Evolutionary conservation across 1,139 yeast genomes (phyloP), one percentile per base, ranked within the genome.

Genomic region (Pichia sp.): DNA sequence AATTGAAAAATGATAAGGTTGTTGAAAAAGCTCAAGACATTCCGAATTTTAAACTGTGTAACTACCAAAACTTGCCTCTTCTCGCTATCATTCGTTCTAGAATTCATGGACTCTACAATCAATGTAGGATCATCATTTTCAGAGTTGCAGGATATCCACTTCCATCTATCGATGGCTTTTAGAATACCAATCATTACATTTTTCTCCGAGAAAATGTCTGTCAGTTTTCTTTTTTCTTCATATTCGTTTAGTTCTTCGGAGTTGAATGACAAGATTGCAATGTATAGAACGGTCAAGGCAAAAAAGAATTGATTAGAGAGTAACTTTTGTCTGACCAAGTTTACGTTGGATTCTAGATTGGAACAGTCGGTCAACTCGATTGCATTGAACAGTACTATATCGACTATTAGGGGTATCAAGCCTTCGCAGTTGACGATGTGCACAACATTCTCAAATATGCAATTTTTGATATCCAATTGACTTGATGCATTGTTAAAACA

Each of bases 1-100:
- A 90, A 79, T 55, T 83, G 80, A 8, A 84, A 67, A 5, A 84
- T 61, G 1, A 88, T 62, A 13, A 83, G 65, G 60, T 86, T 85
- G 73, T 86, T 79, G 1, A 82, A 60, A 1, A 89, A 58, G 36
- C 77, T 62, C 1, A 86, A 69, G 5, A 84, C 70, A 59, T 83
- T 80, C 58, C 95, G 70, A 21, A 79, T 67, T 67, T 70, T 65
- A 41, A 65, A 63, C 48, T 68, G 66, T 4, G 57, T 46, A 12
- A 53, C 12, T 44, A 50, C 46, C 26, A 55, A 39, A 21, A 51
- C 19, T 36, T 53, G 45, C 12, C 37, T 41, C 16, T 47, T 43
- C 19, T 50, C 46, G 40, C 40, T 10, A 39, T 47, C 57, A 13
- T 30, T 31, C 10, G 40, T 36, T 42, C 46, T 51, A 34, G 58